Evolutionary conservation across 2,329 filamentous ascomycete species (phyloP).

Genomic region (Alternaria tenuissima): DNA sequence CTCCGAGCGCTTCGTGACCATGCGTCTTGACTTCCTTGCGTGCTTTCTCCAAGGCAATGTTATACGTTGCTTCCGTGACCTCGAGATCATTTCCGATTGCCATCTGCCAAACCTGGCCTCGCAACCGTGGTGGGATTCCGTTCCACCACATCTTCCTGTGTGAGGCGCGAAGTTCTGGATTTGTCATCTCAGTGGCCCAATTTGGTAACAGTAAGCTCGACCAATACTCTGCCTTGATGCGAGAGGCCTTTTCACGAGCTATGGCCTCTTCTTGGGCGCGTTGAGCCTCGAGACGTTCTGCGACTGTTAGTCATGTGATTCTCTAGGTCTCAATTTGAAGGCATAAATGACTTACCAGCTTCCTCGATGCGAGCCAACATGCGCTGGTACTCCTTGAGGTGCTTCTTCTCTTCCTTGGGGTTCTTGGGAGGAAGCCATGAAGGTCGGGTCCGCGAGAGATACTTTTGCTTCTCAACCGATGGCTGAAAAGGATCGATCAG

Average conservation of each 20-base stretch:
- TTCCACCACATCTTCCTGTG: slow-evolving; percentile 81
- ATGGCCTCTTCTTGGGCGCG: slow-evolving; percentile 59
- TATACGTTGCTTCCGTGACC: slow-evolving; percentile 72
- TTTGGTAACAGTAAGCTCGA: slow-evolving; percentile 78
- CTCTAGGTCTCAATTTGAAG: not conserved
- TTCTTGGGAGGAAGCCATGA: slow-evolving; percentile 89
- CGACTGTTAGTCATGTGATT: slow-evolving; percentile 20
- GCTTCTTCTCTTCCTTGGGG: slow-evolving; percentile 87
- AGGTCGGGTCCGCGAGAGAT: slow-evolving; percentile 77
- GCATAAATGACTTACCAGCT: slow-evolving; percentile 54
- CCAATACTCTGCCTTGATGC: slow-evolving; percentile 68
- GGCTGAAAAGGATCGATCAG: slow-evolving; percentile 86
- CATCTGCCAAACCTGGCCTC: slow-evolving; percentile 73
- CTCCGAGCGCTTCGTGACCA: slow-evolving; percentile 51
- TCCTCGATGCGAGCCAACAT: slow-evolving; percentile 76
- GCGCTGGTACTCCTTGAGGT: slow-evolving; percentile 83
- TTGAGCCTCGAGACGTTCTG: slow-evolving; percentile 45
- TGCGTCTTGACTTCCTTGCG: slow-evolving; percentile 65
- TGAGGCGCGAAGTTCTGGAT: slow-evolving; percentile 35
- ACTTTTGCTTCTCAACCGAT: slow-evolving; percentile 86
- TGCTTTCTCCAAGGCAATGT: slow-evolving; percentile 74
- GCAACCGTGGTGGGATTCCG: slow-evolving; percentile 74
- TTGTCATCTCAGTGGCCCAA: slow-evolving; percentile 73
- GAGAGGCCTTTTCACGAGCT: slow-evolving; percentile 61
- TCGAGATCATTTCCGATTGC: slow-evolving; percentile 79